Evolutionary conservation across 352 stramenopile genomes (phyloP).

Genomic region (Globisporangium nodosum): DNA sequence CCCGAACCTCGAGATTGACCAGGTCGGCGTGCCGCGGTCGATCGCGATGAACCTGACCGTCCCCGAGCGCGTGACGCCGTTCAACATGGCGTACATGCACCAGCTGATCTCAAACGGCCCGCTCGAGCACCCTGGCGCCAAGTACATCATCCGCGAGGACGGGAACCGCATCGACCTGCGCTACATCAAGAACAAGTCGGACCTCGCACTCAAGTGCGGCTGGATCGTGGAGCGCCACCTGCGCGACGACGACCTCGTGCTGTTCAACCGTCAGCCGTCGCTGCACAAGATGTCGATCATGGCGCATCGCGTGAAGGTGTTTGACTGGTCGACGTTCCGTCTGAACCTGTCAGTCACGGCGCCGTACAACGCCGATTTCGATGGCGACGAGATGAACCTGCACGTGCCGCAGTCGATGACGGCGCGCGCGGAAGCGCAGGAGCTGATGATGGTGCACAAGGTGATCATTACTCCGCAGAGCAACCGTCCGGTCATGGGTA

Average conservation of each 20-base stretch:
- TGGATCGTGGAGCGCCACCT: slow-evolving; percentile 99
- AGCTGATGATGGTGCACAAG: slow-evolving; percentile 98
- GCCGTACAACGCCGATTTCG: slow-evolving; percentile 99
- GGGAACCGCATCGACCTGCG: slow-evolving; percentile 97
- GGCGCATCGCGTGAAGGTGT: slow-evolving; percentile 97
- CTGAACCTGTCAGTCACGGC: slow-evolving; percentile 98
- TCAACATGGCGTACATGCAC: slow-evolving; percentile 96
- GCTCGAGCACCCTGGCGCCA: slow-evolving; percentile 95
- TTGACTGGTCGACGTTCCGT: slow-evolving; percentile 99
- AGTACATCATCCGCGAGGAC: slow-evolving; percentile 98
- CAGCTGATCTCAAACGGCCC: slow-evolving; percentile 95
- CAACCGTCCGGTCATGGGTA: slow-evolving; percentile 99
- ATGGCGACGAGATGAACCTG: slow-evolving; percentile 99
- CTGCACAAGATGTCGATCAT: slow-evolving; percentile 99
- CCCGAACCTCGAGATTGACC: slow-evolving; percentile 98
- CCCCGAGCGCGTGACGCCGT: slow-evolving; percentile 97
- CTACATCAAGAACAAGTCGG: slow-evolving; percentile 97
- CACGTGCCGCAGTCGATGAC: slow-evolving; percentile 97
- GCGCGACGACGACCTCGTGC: slow-evolving; percentile 96
- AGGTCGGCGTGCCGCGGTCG: slow-evolving; percentile 97
- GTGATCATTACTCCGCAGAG: slow-evolving; percentile 98
- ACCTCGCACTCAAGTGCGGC: slow-evolving; percentile 94
- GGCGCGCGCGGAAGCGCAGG: slow-evolving; percentile 94
- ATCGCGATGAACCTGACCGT: slow-evolving; percentile 99
- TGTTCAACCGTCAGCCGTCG: slow-evolving; percentile 99